Conservation (phyloP, 345 rosid species). For the Dimocarpus longan region DNA sequence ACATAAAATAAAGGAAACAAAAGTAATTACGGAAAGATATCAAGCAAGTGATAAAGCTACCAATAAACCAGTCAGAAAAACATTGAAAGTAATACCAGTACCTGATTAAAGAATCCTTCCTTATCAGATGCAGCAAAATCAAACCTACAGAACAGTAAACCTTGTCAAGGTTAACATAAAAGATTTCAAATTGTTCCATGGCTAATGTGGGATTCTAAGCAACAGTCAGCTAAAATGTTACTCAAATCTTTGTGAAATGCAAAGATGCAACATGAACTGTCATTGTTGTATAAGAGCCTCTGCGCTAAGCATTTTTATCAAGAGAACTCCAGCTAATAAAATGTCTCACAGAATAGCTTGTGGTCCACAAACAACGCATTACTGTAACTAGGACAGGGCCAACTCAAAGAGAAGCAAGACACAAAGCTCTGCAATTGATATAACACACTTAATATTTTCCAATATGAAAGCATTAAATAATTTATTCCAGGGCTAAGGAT, state of each 20-base stretch:
- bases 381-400: background rate
- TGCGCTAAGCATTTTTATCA: background rate
- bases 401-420: background rate
- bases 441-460: background rate
- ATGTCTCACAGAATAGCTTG: background rate
- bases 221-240: background rate
- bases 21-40: constrained; percentile 6
- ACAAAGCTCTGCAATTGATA: background rate
- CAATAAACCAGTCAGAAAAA: background rate
- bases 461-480: background rate
- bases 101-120: constrained; percentile 86
- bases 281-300: background rate
- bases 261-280: background rate
- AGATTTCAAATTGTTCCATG: background rate
- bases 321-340: background rate
- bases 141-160: constrained; percentile 56
- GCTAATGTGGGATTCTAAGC: constrained; percentile 7
- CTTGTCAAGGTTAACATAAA: constrained; percentile 2
- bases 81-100: constrained; percentile 20
- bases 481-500: background rate
- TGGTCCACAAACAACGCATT: background rate
- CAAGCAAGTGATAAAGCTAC: constrained; percentile 6
- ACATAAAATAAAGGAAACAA: constrained; percentile 10
- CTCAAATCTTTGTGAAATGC: background rate
- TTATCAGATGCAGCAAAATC: constrained; percentile 82